Percentiles rank a stretch among this genome's conserved stretches.
phyloP scores from a whole-genome alignment of 1,139 yeast species.

The Cylindricascospora bacillispora region DNA sequence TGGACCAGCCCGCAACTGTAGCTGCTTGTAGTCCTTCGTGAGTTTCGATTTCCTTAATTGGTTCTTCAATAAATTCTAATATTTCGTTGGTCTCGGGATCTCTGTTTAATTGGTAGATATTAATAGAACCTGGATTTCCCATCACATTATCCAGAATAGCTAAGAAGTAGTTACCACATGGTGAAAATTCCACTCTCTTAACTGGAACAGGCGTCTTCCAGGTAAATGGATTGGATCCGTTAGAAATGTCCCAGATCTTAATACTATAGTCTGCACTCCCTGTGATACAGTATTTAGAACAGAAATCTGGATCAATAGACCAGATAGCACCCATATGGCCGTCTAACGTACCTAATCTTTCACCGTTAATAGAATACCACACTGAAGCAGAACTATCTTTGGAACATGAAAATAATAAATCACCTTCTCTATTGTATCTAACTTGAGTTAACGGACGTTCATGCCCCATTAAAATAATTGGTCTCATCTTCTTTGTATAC shows the following conservation, averaged over 20 bases:
- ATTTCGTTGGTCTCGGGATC: constrained; percentile 30
- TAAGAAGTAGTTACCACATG: constrained; percentile 55
- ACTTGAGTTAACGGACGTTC: constrained; percentile 87
- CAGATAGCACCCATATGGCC: constrained; percentile 92
- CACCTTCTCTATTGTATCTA: constrained; percentile 91
- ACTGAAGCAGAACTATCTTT: constrained; percentile 83
- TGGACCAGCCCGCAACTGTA: constrained; percentile 83
- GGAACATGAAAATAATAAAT: constrained; percentile 80
- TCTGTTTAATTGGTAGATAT: constrained; percentile 48
- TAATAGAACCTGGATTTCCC: constrained; percentile 76
- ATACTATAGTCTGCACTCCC: constrained; percentile 87
- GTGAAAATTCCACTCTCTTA: constrained; percentile 79
- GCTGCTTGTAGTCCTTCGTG: constrained; percentile 45
- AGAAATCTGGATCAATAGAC: constrained; percentile 79
- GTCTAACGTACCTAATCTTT: constrained; percentile 83
- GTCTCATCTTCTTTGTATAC: constrained; percentile 35
- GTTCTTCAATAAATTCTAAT: constrained; percentile 31
- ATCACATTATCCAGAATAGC: constrained; percentile 86
- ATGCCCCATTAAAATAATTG: constrained; percentile 55
- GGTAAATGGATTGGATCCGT: constrained; percentile 63
- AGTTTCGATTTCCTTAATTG: constrained; percentile 52
- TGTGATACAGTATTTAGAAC: constrained; percentile 59
- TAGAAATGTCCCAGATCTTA: constrained; percentile 72
- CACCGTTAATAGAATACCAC: constrained; percentile 95
- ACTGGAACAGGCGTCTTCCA: constrained; percentile 79